phyloP scores from a whole-genome alignment of 306 rosid genomes.

The Fragaria iinumae region DNA sequence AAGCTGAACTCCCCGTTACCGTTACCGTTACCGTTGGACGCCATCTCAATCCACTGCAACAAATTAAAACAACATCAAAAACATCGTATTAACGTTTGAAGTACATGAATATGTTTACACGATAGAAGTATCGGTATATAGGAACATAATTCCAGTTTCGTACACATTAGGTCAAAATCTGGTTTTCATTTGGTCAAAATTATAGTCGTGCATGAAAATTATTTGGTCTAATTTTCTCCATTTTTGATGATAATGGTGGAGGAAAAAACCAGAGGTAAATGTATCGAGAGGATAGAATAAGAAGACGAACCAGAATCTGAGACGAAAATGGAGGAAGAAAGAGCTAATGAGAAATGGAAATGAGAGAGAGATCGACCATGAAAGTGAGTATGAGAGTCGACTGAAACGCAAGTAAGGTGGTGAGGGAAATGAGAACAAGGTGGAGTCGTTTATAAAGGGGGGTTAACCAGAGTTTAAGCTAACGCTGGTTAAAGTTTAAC shows the following conservation, averaged over 20 bases:
- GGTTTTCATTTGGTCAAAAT: not conserved
- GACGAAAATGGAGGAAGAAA: conserved; percentile 10
- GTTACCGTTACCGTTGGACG: conserved; percentile 26
- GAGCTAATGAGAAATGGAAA: conserved; percentile 19
- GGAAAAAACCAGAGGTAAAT: not conserved
- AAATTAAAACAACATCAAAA: not conserved
- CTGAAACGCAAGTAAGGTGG: conserved; percentile 8
- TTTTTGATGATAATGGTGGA: not conserved
- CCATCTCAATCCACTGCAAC: conserved; percentile 19
- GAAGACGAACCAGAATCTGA: conserved; percentile 31
- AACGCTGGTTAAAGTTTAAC: conserved; percentile 22
- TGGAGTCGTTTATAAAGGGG: conserved; percentile 42
- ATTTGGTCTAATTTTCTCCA: not conserved
- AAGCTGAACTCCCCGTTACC: conserved; percentile 33
- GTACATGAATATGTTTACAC: not conserved
- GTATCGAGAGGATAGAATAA: not conserved
- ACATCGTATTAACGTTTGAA: not conserved
- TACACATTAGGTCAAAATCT: not conserved
- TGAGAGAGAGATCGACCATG: conserved; percentile 14
- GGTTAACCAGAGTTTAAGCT: conserved; percentile 24
- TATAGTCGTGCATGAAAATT: not conserved
- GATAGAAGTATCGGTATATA: too few relatives aligned
- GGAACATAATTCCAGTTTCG: not conserved
- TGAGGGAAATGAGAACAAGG: conserved; percentile 9
- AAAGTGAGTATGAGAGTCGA: not conserved